Base-by-base conservation (phyloP, 257 asterid species). In the Leonotis leonurus region DNA sequence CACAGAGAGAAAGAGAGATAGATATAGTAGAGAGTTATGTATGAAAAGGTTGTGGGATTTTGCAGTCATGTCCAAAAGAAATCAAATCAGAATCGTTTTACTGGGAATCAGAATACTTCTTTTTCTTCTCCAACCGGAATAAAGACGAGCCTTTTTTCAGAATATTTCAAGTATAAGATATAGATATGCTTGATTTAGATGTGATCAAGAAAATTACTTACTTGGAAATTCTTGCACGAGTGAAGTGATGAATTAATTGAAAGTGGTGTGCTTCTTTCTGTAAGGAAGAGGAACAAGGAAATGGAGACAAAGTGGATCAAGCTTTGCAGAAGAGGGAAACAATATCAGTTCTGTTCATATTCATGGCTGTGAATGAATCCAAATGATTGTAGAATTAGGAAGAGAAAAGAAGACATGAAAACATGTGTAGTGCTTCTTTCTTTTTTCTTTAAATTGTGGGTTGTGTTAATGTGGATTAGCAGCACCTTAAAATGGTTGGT, bases 91-190 rank as follows among this genome's bases (percentile, higher is more conserved):
- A 72, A 75, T 61, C 53, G 56, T 45, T 69, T 18, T 77, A 51
- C 53, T 41, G 70, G 68, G 81, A 80, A 77, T 80, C 75, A 75
- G 85, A 77, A 72, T 77, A 74, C 68, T 56, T 46, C 39, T 25
- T 43, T 30, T 58, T 30, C 43, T 39, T 58, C 36, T 35, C 13
- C 55, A 22, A 54, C 52, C 37, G 62, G 69, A 66, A 67, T 64
- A 72, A 73, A 80, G 62, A 57, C 55, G n/a, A 44, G 51, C 71
- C 55, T 69, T 69, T 60, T 72, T 65, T 18, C 67, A 65, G 74
- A 74, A 78, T 74, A 68, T 68, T 71, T 48, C 65, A 64, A 55
- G 24, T 22, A 26, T n/a, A n/a, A n/a, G n/a, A n/a, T n/a, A n/a
- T n/a, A n/a, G n/a, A n/a, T n/a, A n/a, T n/a, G n/a, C n/a, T n/a